Conservation (phyloP, 306 rosid genomes). For the Morella rubra region DNA sequence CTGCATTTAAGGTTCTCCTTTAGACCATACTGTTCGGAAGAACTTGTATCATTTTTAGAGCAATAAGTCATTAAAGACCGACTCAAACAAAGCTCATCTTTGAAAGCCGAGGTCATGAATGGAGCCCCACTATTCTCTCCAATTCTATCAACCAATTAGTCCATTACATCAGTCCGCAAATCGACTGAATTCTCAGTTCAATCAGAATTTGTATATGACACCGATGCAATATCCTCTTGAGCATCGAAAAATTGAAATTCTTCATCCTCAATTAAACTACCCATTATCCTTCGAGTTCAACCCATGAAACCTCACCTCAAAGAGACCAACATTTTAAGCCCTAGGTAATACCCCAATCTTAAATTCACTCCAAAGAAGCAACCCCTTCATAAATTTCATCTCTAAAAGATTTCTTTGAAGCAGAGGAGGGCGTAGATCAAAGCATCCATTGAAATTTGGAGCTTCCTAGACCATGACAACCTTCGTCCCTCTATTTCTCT, state of each 20-base stretch:
- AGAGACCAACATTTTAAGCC: slow-evolving; percentile 52
- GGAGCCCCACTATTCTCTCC: no score
- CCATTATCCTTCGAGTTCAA: slow-evolving; percentile 74
- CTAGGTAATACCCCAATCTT: slow-evolving; percentile 47
- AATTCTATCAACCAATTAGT: slow-evolving; percentile 42
- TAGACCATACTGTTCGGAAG: no score
- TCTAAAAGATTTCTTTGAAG: slow-evolving; percentile 43
- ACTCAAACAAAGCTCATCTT: no score
- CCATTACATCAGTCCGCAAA: slow-evolving; percentile 27
- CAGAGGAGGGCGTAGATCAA: slow-evolving; percentile 49
- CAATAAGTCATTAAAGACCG: no score
- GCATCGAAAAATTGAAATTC: slow-evolving; percentile 80
- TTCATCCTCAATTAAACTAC: slow-evolving; percentile 65
- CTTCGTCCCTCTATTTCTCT: slow-evolving; percentile 25
- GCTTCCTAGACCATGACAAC: no score
- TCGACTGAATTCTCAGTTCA: slow-evolving; percentile 33
- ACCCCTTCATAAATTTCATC: slow-evolving; percentile 34
- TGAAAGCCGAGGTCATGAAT: no score
- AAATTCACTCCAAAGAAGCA: slow-evolving; percentile 52
- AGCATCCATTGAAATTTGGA: slow-evolving; percentile 48
- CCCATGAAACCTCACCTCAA: slow-evolving; percentile 80
- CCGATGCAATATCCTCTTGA: slow-evolving; percentile 62
- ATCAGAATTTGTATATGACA: slow-evolving; percentile 44
- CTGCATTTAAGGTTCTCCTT: no score
- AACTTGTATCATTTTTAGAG: no score